phyloP scores from a whole-genome alignment of 495 filamentous ascomycete species.

The Lophiotrema nucula region DNA sequence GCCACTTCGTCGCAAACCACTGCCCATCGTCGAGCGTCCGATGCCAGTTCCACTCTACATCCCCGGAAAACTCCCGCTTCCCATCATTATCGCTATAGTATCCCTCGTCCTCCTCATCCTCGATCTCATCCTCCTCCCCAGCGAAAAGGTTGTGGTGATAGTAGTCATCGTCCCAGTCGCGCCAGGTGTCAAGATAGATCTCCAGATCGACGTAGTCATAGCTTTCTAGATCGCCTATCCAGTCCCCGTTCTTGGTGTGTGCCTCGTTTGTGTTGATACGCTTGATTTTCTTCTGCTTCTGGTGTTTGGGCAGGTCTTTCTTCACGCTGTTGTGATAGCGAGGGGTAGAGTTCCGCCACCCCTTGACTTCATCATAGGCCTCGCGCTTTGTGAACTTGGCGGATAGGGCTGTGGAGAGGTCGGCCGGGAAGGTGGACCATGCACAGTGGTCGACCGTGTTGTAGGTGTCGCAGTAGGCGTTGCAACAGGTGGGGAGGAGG shows the following conservation, averaged over 20 bases:
- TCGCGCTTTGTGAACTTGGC: conserved; percentile 5
- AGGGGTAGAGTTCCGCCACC: too few species aligned
- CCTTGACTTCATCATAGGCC: conserved; percentile 7
- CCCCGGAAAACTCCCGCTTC: neutral
- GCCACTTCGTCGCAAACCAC: neutral
- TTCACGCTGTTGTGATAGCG: neutral
- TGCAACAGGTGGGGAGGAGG: neutral
- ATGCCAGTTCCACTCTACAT: neutral
- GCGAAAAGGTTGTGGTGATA: neutral
- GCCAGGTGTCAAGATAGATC: neutral
- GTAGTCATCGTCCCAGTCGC: neutral
- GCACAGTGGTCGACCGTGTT: neutral
- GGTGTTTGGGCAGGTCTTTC: neutral
- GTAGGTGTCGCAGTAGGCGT: neutral
- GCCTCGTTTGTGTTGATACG: neutral
- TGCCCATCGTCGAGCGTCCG: neutral
- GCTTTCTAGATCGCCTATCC: neutral
- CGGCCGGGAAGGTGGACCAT: conserved; percentile 3
- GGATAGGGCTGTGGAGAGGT: conserved; percentile 8
- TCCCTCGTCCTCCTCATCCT: neutral
- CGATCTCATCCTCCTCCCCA: neutral
- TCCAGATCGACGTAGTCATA: neutral
- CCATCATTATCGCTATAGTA: neutral
- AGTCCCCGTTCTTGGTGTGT: neutral
- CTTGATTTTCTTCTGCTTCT: neutral